These are phyloP conservation scores for Colletotrichum agaves DNA, from an alignment of 2,329 filamentous ascomycete species.

Conservation along the genomic window DNA sequence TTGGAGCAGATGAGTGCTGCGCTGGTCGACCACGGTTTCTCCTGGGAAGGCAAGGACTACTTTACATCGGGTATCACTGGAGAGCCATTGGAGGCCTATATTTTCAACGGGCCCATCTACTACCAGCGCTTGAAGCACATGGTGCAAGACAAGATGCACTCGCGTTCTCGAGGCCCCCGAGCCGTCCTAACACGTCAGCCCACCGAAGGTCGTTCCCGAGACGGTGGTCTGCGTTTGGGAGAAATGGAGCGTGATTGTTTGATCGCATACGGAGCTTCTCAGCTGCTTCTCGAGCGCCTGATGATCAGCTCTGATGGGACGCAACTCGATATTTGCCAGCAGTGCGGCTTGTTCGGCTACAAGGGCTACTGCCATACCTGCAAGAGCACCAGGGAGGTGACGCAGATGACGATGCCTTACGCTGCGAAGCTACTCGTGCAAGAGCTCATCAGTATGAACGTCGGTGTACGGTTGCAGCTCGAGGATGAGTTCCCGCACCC, in stretches of 20 bases:
- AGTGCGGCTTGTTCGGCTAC: slow-evolving; percentile 95
- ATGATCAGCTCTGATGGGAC: slow-evolving; percentile 96
- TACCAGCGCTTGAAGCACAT: slow-evolving; percentile 99
- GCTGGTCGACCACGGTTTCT: slow-evolving; percentile 89
- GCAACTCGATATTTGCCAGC: slow-evolving; percentile 92
- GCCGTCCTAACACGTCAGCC: slow-evolving; percentile 95
- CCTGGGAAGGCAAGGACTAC: slow-evolving; percentile 96
- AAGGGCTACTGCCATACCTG: slow-evolving; percentile 95
- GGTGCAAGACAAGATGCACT: slow-evolving; percentile 99
- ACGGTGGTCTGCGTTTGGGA: slow-evolving; percentile 91
- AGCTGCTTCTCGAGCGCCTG: slow-evolving; percentile 89
- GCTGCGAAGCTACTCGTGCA: slow-evolving; percentile 96
- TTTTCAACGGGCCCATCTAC: slow-evolving; percentile 99
- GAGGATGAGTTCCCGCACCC: slow-evolving; percentile 91
- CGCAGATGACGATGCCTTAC: slow-evolving; percentile 96
- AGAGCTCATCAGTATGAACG: slow-evolving; percentile 98
- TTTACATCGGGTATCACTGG: slow-evolving; percentile 95
- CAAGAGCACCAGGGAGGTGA: slow-evolving; percentile 83
- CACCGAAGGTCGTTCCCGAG: slow-evolving; percentile 92
- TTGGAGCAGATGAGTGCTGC: slow-evolving; percentile 90
- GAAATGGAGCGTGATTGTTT: slow-evolving; percentile 99
- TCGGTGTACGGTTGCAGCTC: slow-evolving; percentile 89
- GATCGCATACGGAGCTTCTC: slow-evolving; percentile 95
- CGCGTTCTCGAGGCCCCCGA: slow-evolving; percentile 86
- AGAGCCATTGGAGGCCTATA: slow-evolving; percentile 92